phyloP scores from a whole-genome alignment of 306 rosid species.

The Cucumis sativus region Cucumber_9930_V3 NC_026657.2:32171001-32171500 shows the following conservation, averaged over 20 bases:
- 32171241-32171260: neutral
- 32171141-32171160: too few species aligned
- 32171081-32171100: too few species aligned
- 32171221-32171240: too few species aligned
- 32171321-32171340: neutral
- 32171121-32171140: too few species aligned
- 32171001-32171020: too few species aligned
- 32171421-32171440: neutral
- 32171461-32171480: neutral
- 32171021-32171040: too few species aligned
- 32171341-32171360: neutral
- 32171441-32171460: neutral
- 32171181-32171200: too few species aligned
- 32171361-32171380: neutral
- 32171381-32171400: neutral
- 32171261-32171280: neutral
- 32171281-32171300: neutral
- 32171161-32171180: too few species aligned
- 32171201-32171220: too few species aligned
- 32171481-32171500: neutral
- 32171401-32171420: neutral
- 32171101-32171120: too few species aligned
- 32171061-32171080: too few species aligned
- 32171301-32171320: neutral
- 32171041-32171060: too few species aligned